Evolutionary conservation across 139 green algal species (phyloP), one percentile per base, ranked within the genome.

Genomic region (Chlorella sp.): DNA sequence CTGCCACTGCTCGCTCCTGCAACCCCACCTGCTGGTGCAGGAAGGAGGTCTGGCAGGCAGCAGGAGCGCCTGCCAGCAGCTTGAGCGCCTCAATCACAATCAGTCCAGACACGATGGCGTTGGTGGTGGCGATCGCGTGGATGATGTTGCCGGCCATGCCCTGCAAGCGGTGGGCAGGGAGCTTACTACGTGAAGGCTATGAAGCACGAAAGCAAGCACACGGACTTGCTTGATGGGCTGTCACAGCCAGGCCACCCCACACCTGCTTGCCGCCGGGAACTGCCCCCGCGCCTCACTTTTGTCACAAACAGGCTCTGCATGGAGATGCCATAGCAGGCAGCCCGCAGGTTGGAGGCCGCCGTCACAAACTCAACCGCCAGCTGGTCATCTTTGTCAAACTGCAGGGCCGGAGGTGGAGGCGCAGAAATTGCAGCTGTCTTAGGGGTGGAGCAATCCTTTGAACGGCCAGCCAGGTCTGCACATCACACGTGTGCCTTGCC

Each of bases 71-170:
- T 19, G 92, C 90, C 34, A 98, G 87, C 13, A 99, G 51, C 91
- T 99, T 99, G 46, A 97, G 74, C 0, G 96, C 96, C 85, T 99
- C 96, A 2, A 94, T 64, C 36, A 97, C 93, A 64, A 99, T 97
- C 28, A 99, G 88, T 0, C 97, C 97, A 1, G 89, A 88, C 36
- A 98, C 90, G 60, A 99, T 96, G 72, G 97, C 97, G 88, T 99
- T 99, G 78, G 97, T 99, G 78, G 97, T 99, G n/a, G 97, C 97
- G 32, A 99, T 96, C 36, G 97, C 97, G 84, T 99, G 97, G 60
- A 99, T 96, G 90, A 99, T 99, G 93, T 99, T 99, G 80, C 97
- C 97, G 3, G 97, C 97, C 94, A 99, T 98, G 41, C 97, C 97
- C 92, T 92, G 84, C 75, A 64, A 41, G 36, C 1, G 32, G 22